Conservation (phyloP, 352 stramenopile genomes). For the Globisporangium apiculatum region DNA sequence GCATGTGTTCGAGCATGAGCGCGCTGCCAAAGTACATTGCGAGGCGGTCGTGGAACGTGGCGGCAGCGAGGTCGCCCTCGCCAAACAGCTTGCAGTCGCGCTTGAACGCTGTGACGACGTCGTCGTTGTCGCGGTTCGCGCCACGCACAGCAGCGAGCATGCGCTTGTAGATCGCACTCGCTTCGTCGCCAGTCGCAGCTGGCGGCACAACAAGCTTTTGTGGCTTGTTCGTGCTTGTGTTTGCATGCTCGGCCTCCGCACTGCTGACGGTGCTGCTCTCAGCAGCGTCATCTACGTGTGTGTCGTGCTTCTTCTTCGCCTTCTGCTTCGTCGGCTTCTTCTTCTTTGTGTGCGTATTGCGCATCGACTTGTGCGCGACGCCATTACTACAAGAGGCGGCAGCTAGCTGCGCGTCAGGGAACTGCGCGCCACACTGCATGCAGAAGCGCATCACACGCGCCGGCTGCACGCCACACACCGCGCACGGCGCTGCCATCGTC, state of each 20-base stretch:
- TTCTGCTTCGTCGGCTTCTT: conserved; percentile 1
- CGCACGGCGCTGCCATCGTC: conserved; percentile 25
- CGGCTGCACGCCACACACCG: conserved; percentile 27
- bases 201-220: conserved; percentile 37
- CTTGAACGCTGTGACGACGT: conserved; percentile 70
- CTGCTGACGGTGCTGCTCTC: too few species aligned
- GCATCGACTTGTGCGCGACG: not conserved
- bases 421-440: conserved; percentile 38
- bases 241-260: not conserved
- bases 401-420: conserved; percentile 5
- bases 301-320: conserved; percentile 9
- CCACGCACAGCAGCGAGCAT: conserved; percentile 72
- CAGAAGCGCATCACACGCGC: conserved; percentile 35
- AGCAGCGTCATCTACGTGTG: conserved; percentile 14
- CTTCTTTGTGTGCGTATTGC: conserved; percentile 14
- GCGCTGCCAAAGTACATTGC: conserved; percentile 56
- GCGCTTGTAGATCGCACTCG: conserved; percentile 69
- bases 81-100: conserved; percentile 73
- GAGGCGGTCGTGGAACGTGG: conserved; percentile 55
- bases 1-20: conserved; percentile 77
- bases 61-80: conserved; percentile 49
- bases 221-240: not conserved
- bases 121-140: conserved; percentile 65
- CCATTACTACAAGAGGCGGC: not conserved
- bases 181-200: conserved; percentile 60